Conservation (phyloP, 2,329 filamentous ascomycete genomes). For the Knufia fluminis region DNA sequence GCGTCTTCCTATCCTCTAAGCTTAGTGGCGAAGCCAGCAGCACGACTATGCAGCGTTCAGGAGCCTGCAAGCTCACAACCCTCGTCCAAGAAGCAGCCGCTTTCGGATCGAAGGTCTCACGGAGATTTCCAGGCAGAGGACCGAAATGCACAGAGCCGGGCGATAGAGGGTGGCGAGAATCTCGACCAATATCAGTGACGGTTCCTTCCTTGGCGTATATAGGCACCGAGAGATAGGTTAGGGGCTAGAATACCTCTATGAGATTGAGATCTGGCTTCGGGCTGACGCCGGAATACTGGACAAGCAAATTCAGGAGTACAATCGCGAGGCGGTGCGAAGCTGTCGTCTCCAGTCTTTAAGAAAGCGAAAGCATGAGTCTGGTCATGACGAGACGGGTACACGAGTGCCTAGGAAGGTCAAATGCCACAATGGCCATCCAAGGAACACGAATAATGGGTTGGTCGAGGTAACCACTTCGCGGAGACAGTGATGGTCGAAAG, state of each 20-base stretch:
- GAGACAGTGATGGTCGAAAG: not conserved
- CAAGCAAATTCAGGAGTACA: slow-evolving; percentile 3
- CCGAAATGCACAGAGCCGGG: not conserved
- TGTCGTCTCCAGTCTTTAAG: slow-evolving; percentile 1
- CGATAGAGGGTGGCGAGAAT: not conserved
- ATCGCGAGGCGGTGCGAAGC: slow-evolving; percentile 1
- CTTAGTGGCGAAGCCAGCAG: too few relatives aligned
- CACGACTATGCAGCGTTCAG: too few relatives aligned
- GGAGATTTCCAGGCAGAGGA: not conserved
- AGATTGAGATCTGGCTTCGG: slow-evolving; percentile 1
- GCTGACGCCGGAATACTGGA: not conserved
- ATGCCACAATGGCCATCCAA: not conserved
- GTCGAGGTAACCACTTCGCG: slow-evolving; percentile 1
- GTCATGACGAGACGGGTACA: not conserved
- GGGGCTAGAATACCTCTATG: not conserved
- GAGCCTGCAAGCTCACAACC: too few relatives aligned
- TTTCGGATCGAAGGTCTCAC: too few relatives aligned
- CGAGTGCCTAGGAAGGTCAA: slow-evolving; percentile 1
- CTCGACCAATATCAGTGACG: not conserved
- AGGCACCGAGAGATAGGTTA: slow-evolving; percentile 1
- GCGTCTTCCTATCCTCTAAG: too few relatives aligned
- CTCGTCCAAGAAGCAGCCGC: too few relatives aligned
- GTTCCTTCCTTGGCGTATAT: not conserved
- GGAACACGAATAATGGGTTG: slow-evolving; percentile 1
- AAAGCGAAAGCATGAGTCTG: slow-evolving; percentile 3